These are phyloP conservation scores for Microsporum canis DNA, from an alignment of 2,329 filamentous ascomycete genomes.

Conservation along the genomic window DNA sequence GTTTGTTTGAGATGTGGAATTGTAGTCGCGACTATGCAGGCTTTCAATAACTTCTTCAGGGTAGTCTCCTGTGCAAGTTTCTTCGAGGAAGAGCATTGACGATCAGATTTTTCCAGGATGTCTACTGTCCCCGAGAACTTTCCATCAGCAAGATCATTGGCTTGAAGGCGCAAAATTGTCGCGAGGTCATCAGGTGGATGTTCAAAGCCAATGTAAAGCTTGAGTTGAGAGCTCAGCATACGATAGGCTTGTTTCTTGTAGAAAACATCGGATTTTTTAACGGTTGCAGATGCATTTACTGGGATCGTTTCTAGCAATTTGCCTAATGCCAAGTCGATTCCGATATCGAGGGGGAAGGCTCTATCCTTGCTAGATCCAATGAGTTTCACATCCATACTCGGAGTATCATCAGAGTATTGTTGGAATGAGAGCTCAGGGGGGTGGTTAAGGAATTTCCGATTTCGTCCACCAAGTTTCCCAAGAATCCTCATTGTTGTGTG, in stretches of 20 bases:
- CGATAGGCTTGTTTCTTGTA: slow-evolving; percentile 92
- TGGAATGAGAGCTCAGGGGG: slow-evolving; percentile 75
- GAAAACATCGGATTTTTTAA: slow-evolving; percentile 59
- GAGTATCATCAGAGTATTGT: slow-evolving; percentile 72
- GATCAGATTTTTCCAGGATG: slow-evolving; percentile 62
- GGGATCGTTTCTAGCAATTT: slow-evolving; percentile 63
- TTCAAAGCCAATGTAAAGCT: slow-evolving; percentile 79
- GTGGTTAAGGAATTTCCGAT: slow-evolving; percentile 87
- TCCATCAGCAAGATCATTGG: slow-evolving; percentile 65
- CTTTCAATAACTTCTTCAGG: slow-evolving; percentile 78
- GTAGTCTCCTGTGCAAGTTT: slow-evolving; percentile 72
- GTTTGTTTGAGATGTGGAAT: slow-evolving; percentile 68
- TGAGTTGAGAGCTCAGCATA: slow-evolving; percentile 77
- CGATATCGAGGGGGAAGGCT: slow-evolving; percentile 74
- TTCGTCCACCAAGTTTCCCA: slow-evolving; percentile 88
- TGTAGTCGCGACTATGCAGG: slow-evolving; percentile 73
- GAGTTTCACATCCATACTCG: slow-evolving; percentile 78
- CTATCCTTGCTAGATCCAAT: slow-evolving; percentile 82
- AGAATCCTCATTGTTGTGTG: slow-evolving; percentile 97
- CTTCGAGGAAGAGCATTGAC: slow-evolving; percentile 74
- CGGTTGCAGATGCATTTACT: slow-evolving; percentile 41
- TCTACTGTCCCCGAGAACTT: slow-evolving; percentile 60
- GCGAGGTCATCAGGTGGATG: slow-evolving; percentile 81
- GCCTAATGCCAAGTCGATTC: slow-evolving; percentile 76
- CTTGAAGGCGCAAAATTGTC: slow-evolving; percentile 72